phyloP scores from a whole-genome alignment of 176 grass and related monocot genomes.

The Calamus simplicifolius region DNA sequence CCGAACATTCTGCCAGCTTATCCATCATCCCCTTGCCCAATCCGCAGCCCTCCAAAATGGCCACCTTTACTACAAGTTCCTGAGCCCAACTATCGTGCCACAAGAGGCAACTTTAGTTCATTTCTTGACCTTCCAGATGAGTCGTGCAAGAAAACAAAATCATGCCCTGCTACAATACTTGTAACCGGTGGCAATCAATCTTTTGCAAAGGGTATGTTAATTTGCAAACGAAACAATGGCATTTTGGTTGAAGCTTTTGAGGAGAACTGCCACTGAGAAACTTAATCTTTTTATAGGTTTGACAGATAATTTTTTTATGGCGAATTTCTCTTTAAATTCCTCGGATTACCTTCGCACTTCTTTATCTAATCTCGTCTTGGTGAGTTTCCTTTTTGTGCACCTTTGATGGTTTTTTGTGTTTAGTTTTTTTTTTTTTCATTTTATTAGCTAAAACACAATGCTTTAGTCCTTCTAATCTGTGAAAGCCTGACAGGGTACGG shows the following conservation, averaged over 20 bases:
- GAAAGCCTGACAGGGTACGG: no score
- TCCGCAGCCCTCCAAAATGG: slow-evolving; percentile 44
- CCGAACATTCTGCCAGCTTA: slow-evolving; percentile 5
- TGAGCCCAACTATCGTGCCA: slow-evolving; percentile 21
- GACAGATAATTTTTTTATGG: slow-evolving; percentile 26
- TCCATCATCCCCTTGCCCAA: slow-evolving; percentile 28
- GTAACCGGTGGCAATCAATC: slow-evolving; percentile 34
- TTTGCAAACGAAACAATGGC: not conserved
- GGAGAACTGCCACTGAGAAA: slow-evolving; percentile 1
- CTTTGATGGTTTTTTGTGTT: not conserved
- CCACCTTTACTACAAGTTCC: slow-evolving; percentile 48
- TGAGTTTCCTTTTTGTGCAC: slow-evolving; percentile 12
- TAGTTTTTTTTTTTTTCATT: no score
- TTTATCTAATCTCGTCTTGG: slow-evolving; percentile 23
- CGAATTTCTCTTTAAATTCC: slow-evolving; percentile 9
- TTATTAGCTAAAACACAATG: no score
- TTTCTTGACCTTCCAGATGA: slow-evolving; percentile 21
- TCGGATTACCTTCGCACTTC: slow-evolving; percentile 3
- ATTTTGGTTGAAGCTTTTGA: not conserved
- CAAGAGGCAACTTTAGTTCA: slow-evolving; percentile 15
- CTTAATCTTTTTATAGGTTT: slow-evolving; percentile 20
- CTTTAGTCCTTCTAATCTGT: slow-evolving; percentile 4
- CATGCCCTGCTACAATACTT: slow-evolving; percentile 31
- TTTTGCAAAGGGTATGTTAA: slow-evolving; percentile 28
- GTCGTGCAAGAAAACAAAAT: not conserved